phyloP scores from a whole-genome alignment of 140 eudicot species.

The Senecio squalidus region DNA sequence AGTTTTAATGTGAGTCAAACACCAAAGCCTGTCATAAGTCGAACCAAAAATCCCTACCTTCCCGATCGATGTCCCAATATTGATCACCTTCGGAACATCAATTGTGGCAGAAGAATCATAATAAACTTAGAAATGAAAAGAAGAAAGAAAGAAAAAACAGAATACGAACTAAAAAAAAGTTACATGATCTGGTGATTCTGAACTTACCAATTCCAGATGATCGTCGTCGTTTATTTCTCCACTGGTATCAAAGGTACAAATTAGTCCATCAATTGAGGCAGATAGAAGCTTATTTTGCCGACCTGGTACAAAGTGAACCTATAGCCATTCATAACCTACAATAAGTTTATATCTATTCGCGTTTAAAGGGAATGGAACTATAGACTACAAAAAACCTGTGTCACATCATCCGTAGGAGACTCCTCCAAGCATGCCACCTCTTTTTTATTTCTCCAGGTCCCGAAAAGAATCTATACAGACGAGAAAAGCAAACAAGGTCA shows the following conservation, averaged over 20 bases:
- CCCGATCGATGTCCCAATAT: too few species aligned
- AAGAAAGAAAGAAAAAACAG: too few species aligned
- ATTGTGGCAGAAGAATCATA: neutral
- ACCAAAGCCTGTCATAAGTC: conserved; percentile 61
- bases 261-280: conserved; percentile 89
- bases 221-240: conserved; percentile 91
- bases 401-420: too few species aligned
- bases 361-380: conserved; percentile 36
- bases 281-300: conserved; percentile 65
- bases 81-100: conserved; percentile 52
- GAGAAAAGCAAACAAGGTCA: too few species aligned
- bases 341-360: too few species aligned
- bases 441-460: conserved; percentile 81
- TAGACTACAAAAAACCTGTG: conserved; percentile 56
- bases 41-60: conserved; percentile 72
- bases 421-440: too few species aligned
- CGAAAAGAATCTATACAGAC: conserved; percentile 50
- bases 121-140: too few species aligned
- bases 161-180: conserved; percentile 25
- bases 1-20: conserved; percentile 82
- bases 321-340: too few species aligned
- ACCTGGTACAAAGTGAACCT: too few species aligned
- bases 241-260: conserved; percentile 78
- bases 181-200: too few species aligned
- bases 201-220: conserved; percentile 66